Evolutionary conservation across 1,139 yeast genomes (phyloP), one percentile per base, ranked within the genome.

Genomic region (Geotrichum phurueaensis): DNA sequence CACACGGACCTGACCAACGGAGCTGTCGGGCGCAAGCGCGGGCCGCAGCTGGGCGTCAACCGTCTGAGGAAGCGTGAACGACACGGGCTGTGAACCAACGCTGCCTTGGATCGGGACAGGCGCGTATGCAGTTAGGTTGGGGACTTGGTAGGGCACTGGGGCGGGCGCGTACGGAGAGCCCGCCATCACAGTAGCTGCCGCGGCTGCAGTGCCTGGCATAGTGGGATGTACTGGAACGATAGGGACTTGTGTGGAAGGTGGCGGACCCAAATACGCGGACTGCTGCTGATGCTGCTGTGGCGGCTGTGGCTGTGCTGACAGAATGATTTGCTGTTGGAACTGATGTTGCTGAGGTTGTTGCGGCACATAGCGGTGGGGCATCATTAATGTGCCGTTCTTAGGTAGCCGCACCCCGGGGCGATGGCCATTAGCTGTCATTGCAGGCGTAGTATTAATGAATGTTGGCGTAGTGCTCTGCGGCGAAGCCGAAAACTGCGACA

Each of bases 1-100:
- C 31, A 59, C 53, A 27, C 36, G 47, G 20, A 59, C 60, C 27
- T 57, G 55, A 9, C 61, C 59, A 10, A 59, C 25, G 25, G 51
- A 31, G 15, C 57, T 27, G 27, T 54, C 62, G 15, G 39, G 56
- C 2, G 59, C 55, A 15, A 59, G 47, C 10, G 27, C 54, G 1
- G 62, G 57, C 12, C 71, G 68, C 50, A 70, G 62, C 54, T 64
- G 60, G 12, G 60, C 60, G 59, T 70, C 72, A 1, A 66, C 63
- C 5, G 57, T 59, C 7, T 65, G 67, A 1, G 73, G 71, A 54
- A 70, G 62, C n/a, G 71, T 69, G 60, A 67, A 70, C 25, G 71
- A 62, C 2, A 66, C 59, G 1, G 70, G 70, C 2, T 71, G 69
- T n/a, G 62, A 64, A n/a, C 53, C 58, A 13, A 39, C 47, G 10